These are phyloP conservation scores for Prinsepia uniflora DNA, from an alignment of 306 rosid species.

Conservation along the genomic window DNA sequence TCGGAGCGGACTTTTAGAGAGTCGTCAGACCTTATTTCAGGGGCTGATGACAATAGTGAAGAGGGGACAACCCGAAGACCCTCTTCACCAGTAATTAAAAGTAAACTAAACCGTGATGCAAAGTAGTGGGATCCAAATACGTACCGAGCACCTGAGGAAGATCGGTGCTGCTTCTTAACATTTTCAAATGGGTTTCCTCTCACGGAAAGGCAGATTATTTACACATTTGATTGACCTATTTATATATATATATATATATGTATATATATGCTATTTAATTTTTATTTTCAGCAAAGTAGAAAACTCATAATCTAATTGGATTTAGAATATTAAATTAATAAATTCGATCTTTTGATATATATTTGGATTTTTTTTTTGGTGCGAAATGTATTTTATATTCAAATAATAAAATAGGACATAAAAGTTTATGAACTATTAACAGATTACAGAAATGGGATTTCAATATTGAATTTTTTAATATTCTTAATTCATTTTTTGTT, in stretches of 20 bases:
- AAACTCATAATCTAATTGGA: too few relatives aligned
- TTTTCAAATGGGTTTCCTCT: constrained; percentile 37
- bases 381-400: too few relatives aligned
- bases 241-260: too few relatives aligned
- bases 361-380: too few relatives aligned
- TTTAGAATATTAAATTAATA: too few relatives aligned
- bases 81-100: background rate
- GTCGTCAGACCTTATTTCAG: background rate
- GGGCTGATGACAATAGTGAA: background rate
- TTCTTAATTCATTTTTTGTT: background rate
- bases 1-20: background rate
- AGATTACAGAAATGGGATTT: too few relatives aligned
- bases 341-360: too few relatives aligned
- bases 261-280: background rate
- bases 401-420: too few relatives aligned
- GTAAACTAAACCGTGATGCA: constrained; percentile 32
- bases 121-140: constrained; percentile 21
- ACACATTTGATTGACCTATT: background rate
- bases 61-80: background rate
- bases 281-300: too few relatives aligned
- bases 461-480: too few relatives aligned
- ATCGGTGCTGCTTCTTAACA: constrained; percentile 40
- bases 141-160: constrained; percentile 23
- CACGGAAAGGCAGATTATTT: constrained; percentile 11
- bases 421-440: too few relatives aligned